A percentile compares a stretch with the other conserved stretches of the same genome.
Evolutionary conservation across 225 moss, liverwort and hornwort species (phyloP).

Genomic region (Straminergon stramineum): DNA sequence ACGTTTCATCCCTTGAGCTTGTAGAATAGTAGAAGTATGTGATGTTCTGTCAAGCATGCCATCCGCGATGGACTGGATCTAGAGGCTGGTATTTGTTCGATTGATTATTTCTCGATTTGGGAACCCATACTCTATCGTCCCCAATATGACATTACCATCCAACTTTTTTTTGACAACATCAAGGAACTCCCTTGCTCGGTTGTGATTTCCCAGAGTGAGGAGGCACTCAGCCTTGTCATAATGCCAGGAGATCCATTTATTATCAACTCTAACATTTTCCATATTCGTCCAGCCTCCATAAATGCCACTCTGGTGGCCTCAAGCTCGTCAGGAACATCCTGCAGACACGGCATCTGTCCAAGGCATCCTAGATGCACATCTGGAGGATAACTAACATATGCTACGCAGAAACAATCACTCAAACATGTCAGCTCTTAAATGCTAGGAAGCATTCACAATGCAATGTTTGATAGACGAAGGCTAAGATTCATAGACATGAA

Average conservation of each 20-base stretch:
- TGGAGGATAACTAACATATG: not conserved
- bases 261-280: not conserved
- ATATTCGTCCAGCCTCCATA: not conserved
- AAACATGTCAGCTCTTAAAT: not conserved
- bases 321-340: not conserved
- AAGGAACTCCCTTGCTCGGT: not conserved
- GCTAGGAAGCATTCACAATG: not conserved
- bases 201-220: not conserved
- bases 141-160: not conserved
- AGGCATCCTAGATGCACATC: not conserved
- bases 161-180: not conserved
- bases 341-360: not conserved
- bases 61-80: too few relatives aligned
- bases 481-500: not conserved
- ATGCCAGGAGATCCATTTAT: not conserved
- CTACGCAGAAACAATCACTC: not conserved
- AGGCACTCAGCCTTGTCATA: not conserved
- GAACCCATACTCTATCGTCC: not conserved
- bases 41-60: too few relatives aligned
- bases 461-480: not conserved
- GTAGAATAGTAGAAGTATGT: too few relatives aligned
- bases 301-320: not conserved
- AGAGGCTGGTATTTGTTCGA: not conserved
- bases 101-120: not conserved
- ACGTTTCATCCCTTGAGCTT: too few relatives aligned